Evolutionary conservation across 306 rosid genomes (phyloP).

Genomic region (Abrus pulchellus): DNA sequence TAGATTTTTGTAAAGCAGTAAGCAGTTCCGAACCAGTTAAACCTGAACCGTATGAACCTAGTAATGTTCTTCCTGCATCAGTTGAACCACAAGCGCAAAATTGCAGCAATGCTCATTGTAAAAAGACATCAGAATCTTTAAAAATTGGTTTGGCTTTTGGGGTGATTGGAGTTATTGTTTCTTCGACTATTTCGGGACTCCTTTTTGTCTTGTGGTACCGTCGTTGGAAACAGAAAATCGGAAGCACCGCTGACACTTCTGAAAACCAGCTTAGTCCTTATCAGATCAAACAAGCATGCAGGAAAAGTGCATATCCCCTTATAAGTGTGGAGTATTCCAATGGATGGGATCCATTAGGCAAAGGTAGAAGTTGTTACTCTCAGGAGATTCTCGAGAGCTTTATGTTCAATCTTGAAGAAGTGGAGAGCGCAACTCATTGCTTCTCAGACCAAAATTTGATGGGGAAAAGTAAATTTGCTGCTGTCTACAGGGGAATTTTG

Average conservation of each 20-base stretch:
- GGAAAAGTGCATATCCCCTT: constrained; percentile 69
- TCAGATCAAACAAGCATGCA: constrained; percentile 54
- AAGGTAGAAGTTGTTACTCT: constrained; percentile 58
- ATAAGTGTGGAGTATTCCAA: constrained; percentile 84
- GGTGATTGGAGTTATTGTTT: constrained; percentile 57
- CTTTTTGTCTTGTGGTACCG: constrained; percentile 53
- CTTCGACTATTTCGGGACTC: constrained; percentile 50
- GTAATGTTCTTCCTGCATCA: constrained; percentile 61
- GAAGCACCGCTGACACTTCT: constrained; percentile 48
- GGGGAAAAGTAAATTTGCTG: constrained; percentile 66
- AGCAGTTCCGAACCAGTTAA: constrained; percentile 58
- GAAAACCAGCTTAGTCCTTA: constrained; percentile 56
- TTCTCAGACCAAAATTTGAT: constrained; percentile 78
- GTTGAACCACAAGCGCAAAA: constrained; percentile 52
- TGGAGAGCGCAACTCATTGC: constrained; percentile 82
- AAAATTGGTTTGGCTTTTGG: constrained; percentile 64
- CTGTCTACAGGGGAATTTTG: constrained; percentile 69
- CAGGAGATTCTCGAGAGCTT: constrained; percentile 60
- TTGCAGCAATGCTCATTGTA: constrained; percentile 61
- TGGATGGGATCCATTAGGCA: constrained; percentile 88
- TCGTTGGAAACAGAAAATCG: constrained; percentile 67
- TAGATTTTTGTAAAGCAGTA: constrained; percentile 60
- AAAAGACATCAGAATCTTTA: constrained; percentile 59
- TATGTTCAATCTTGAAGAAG: constrained; percentile 83
- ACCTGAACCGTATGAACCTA: constrained; percentile 82